Base-by-base conservation (phyloP, 1,284 basidiomycete genomes). In the Boletus holoroseus region DNA sequence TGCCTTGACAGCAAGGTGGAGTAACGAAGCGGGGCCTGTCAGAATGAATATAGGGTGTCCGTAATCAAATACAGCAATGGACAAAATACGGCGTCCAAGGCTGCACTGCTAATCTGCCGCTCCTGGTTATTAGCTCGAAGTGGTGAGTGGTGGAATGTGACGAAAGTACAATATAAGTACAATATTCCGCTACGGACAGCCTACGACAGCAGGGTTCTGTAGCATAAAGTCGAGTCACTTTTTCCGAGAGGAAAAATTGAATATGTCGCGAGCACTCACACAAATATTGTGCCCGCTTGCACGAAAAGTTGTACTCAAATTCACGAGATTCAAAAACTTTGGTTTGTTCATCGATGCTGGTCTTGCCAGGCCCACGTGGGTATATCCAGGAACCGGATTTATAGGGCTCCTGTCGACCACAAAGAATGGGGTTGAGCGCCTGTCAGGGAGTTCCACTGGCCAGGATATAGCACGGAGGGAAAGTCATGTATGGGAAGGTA, bases 271-370 rank as follows among this genome's bases (percentile, higher is more conserved):
- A 26, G 41, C 8, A 6, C 42, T 24, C 45, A 22, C 15, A 20
- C 3, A 13, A 11, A 28, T 35, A 24, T 16, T 9, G 27, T 38
- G 35, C 52, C 44, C 18, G 35, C 28, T 31, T 49, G 38, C 34
- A 61, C 39, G 26, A 53, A 56, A 40, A 45, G 16, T 24, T 49
- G 35, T n/a, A n/a, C n/a, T n/a, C n/a, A 22, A 22, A 22, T 5
- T 22, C 22, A 4, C 3, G 22, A 22, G 22, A 22, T 22, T 22
- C 22, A 22, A 22, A 22, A 22, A 22, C 5, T 5, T 3, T 22
- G 22, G 22, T 22, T 22, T 22, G 22, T 22, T 22, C 22, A 22
- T 22, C 22, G 22, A 22, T 22, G 3, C 22, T 22, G 22, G 20
- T 22, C 20, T 22, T 22, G 20, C 20, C 4, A 22, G 20, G 20